These are phyloP conservation scores for Adansonia grandidieri DNA, from an alignment of 441 rosid species.

Conservation along the genomic window DNA sequence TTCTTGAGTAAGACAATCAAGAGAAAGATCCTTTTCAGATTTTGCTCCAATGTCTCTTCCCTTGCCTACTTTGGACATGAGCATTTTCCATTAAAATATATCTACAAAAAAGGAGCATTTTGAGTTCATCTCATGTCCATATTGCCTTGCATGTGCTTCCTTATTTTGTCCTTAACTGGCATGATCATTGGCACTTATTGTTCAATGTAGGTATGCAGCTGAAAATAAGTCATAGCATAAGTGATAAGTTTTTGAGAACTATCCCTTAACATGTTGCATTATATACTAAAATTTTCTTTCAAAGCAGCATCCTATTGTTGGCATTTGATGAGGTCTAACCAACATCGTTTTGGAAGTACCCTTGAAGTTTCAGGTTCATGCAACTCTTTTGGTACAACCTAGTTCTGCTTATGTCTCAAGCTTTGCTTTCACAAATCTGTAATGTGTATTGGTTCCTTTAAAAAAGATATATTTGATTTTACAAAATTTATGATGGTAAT, in stretches of 20 bases:
- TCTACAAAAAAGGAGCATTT: background rate
- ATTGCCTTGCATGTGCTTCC: conserved; percentile 2
- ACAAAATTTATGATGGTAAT: background rate
- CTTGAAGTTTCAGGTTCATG: conserved; percentile 3
- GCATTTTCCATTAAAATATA: background rate
- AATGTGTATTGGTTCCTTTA: background rate
- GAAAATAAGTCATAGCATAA: background rate
- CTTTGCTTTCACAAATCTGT: conserved; percentile 12
- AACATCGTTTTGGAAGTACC: conserved; percentile 8
- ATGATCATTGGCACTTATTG: conserved; percentile 6
- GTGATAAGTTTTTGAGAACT: background rate
- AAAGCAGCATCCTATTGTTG: conserved; percentile 8
- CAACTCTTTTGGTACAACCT: background rate
- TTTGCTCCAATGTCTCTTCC: background rate
- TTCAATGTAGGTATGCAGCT: conserved; percentile 8
- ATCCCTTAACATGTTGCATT: background rate
- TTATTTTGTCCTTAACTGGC: background rate
- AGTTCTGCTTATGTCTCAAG: conserved; percentile 2
- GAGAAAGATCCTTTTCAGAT: background rate
- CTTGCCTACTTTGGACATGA: background rate
- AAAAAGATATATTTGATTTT: background rate
- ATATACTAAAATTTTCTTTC: conserved; percentile 13
- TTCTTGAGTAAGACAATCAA: conserved; percentile 3
- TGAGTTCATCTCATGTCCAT: conserved; percentile 2
- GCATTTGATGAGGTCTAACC: background rate